Percentiles rank a stretch among this genome's conserved stretches.
phyloP scores from a whole-genome alignment of 1,284 basidiomycete species.

The Papiliotrema laurentii region DNA sequence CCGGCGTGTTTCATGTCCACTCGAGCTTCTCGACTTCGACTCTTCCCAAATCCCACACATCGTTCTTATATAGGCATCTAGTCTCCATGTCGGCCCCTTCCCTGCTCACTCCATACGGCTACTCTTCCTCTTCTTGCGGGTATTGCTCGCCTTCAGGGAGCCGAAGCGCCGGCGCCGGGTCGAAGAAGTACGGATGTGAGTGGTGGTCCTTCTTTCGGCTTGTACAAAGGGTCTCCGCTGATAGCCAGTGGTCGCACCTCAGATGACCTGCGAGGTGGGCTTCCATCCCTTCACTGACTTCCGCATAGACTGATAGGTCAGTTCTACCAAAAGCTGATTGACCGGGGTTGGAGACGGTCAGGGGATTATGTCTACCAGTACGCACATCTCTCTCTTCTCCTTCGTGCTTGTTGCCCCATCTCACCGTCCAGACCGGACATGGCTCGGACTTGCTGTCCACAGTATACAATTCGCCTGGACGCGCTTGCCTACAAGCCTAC shows the following conservation, averaged over 20 bases:
- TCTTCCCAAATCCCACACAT: too few species aligned
- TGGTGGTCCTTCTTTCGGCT: conserved; percentile 19
- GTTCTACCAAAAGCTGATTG: conserved; percentile 60
- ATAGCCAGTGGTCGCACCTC: conserved; percentile 16
- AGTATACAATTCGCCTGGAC: conserved; percentile 89
- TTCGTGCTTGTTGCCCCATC: conserved; percentile 1
- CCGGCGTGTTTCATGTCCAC: too few species aligned
- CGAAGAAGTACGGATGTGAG: conserved; percentile 49
- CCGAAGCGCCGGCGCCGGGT: conserved; percentile 29
- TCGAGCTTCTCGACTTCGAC: too few species aligned
- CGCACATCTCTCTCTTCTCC: background rate
- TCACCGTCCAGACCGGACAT: conserved; percentile 67
- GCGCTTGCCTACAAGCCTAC: conserved; percentile 65
- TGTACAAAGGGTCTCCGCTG: conserved; percentile 4
- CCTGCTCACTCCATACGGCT: conserved; percentile 36
- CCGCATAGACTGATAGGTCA: conserved; percentile 14
- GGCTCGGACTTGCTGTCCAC: conserved; percentile 77
- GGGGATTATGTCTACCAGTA: conserved; percentile 62
- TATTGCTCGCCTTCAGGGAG: conserved; percentile 48
- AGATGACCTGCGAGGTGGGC: conserved; percentile 34
- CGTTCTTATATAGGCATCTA: too few species aligned
- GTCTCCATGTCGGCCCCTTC: conserved; percentile 6
- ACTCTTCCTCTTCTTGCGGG: conserved; percentile 48
- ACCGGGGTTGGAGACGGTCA: conserved; percentile 84
- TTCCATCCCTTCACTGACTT: background rate